A percentile compares a stretch with the other conserved stretches of the same genome.
Conservation (phyloP, 75 land plant genomes). For the Sequoia sempervirens region DNA sequence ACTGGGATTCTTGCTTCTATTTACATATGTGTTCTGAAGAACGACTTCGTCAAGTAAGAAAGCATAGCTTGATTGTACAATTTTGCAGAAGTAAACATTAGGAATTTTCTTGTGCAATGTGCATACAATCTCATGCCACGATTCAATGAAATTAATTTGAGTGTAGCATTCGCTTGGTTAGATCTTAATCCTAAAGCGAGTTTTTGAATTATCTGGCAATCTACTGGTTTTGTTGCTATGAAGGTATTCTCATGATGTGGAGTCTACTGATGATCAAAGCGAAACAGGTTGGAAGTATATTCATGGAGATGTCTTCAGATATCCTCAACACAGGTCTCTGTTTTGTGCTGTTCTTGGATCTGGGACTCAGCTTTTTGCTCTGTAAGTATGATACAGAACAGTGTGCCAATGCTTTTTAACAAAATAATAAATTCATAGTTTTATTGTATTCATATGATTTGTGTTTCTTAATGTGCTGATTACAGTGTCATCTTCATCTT, state of each 20-base stretch:
- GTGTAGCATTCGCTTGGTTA: no score
- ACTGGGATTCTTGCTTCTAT: conserved; percentile 44
- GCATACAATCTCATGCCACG: no score
- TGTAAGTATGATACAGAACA: conserved; percentile 20
- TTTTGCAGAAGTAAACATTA: no score
- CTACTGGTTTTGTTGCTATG: not conserved
- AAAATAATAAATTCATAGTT: no score
- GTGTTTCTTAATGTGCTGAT: not conserved
- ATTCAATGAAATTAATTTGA: no score
- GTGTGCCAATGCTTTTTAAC: no score
- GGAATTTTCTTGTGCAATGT: no score
- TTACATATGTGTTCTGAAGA: conserved; percentile 34
- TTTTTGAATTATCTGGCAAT: no score
- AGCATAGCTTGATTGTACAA: not conserved
- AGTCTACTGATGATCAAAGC: conserved; percentile 37
- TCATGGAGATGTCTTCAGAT: conserved; percentile 11
- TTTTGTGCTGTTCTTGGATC: conserved; percentile 43
- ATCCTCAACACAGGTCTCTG: conserved; percentile 7
- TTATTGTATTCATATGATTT: not conserved
- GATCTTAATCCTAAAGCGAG: no score
- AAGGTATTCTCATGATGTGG: conserved; percentile 42
- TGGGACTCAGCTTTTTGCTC: conserved; percentile 42
- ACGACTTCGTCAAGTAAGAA: conserved; percentile 28
- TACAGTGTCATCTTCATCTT: conserved; percentile 36
- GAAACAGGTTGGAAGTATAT: conserved; percentile 42